These are phyloP conservation scores for Suillus clintonianus DNA, from an alignment of 768 basidiomycete genomes.

Conservation along the genomic window DNA sequence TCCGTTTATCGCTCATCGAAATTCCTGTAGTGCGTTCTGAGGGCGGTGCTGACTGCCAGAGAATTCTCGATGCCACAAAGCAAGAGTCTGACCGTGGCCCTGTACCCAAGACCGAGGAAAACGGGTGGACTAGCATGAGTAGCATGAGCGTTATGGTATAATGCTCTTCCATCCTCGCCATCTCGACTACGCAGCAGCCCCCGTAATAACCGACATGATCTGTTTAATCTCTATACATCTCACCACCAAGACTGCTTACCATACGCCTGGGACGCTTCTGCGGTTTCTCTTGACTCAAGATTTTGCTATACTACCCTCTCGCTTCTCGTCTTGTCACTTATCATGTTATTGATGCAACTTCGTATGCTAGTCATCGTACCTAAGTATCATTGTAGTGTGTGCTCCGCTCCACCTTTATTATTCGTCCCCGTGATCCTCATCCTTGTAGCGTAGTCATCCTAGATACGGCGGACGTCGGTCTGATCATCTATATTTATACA, in stretches of 20 bases:
- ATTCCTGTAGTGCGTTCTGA: conserved; percentile 68
- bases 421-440: conserved; percentile 14
- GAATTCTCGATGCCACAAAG: conserved; percentile 37
- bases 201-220: conserved; percentile 26
- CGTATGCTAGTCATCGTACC: conserved; percentile 11
- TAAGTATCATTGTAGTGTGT: conserved; percentile 9
- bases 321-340: conserved; percentile 6
- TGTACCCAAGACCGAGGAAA: conserved; percentile 34
- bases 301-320: conserved; percentile 11
- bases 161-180: conserved; percentile 11
- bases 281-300: conserved; percentile 19
- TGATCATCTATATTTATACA: conserved; percentile 28
- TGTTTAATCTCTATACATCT: conserved; percentile 22
- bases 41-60: conserved; percentile 75
- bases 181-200: conserved; percentile 17
- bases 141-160: conserved; percentile 34
- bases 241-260: conserved; percentile 18
- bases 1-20: neutral
- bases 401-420: conserved; percentile 3
- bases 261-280: conserved; percentile 30
- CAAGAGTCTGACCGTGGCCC: conserved; percentile 21
- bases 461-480: conserved; percentile 28
- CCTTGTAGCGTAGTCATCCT: conserved; percentile 33
- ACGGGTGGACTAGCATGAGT: conserved; percentile 32
- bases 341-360: conserved; percentile 9